Evolutionary conservation across 768 basidiomycete species (phyloP).

Genomic region (Boletus reticuloceps): DNA sequence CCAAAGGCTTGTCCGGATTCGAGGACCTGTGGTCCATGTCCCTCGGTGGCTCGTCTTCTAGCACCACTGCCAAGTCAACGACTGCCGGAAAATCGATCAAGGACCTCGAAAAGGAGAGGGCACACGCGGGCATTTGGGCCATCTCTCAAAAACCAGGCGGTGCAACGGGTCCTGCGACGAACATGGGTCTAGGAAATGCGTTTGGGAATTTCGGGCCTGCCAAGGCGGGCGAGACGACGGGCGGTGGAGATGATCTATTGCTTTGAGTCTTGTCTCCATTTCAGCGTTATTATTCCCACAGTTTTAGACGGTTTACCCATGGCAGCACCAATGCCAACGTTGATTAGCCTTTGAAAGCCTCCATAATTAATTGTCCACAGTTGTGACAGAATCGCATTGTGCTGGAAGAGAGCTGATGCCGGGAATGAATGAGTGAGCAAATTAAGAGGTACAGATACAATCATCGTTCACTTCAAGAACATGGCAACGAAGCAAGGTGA

Average conservation of each 20-base stretch:
- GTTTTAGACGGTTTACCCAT: slow-evolving; percentile 8
- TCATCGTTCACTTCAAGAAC: slow-evolving; percentile 36
- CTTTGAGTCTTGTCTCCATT: slow-evolving; percentile 26
- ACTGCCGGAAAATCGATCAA: slow-evolving; percentile 72
- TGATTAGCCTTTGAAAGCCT: neutral
- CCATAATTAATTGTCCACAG: slow-evolving; percentile 16
- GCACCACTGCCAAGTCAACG: slow-evolving; percentile 34
- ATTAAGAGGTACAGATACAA: slow-evolving; percentile 38
- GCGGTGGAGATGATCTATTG: slow-evolving; percentile 42
- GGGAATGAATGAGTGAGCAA: slow-evolving; percentile 26
- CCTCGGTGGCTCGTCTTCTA: slow-evolving; percentile 46
- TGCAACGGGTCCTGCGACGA: neutral
- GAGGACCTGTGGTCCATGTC: slow-evolving; percentile 90
- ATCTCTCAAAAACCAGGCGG: slow-evolving; percentile 26
- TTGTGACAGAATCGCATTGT: slow-evolving; percentile 20
- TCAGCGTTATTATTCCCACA: neutral
- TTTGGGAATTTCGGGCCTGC: slow-evolving; percentile 37
- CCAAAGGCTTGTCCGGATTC: slow-evolving; percentile 57
- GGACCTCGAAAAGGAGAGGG: slow-evolving; percentile 87
- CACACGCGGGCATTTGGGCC: slow-evolving; percentile 77
- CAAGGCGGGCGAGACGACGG: slow-evolving; percentile 16
- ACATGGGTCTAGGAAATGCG: slow-evolving; percentile 14
- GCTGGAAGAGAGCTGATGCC: slow-evolving; percentile 10
- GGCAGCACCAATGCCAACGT: neutral
- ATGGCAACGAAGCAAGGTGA: slow-evolving; percentile 18